Conservation (phyloP, 176 grass and related monocot species). For the Puccinellia tenuiflora region DNA sequence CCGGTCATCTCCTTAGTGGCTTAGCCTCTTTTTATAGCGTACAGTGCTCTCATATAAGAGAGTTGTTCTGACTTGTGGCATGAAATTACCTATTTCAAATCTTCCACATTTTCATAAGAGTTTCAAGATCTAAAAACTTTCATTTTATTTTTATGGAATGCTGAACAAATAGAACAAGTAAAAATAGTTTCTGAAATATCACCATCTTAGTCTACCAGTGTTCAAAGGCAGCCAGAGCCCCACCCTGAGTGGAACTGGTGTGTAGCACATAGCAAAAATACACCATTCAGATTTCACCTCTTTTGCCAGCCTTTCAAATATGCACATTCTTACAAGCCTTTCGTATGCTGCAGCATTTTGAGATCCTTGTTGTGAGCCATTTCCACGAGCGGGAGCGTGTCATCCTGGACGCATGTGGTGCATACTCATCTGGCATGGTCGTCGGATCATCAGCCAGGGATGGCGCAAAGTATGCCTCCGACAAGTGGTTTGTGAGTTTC, state of each 20-base stretch:
- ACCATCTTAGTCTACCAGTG: not conserved
- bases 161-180: not conserved
- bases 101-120: not conserved
- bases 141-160: not conserved
- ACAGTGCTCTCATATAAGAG: not conserved
- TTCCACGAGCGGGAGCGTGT: conserved; percentile 24
- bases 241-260: not conserved
- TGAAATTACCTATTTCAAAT: not conserved
- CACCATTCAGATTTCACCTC: not conserved
- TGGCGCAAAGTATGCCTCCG: not conserved
- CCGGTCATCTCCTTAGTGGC: not conserved
- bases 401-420: conserved; percentile 40
- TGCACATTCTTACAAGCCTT: conserved; percentile 2
- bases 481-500: conserved; percentile 48
- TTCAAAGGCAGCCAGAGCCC: not conserved
- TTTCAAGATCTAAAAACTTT: not conserved
- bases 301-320: not conserved
- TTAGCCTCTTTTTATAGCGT: not conserved
- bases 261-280: not conserved
- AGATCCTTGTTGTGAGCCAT: conserved; percentile 35
- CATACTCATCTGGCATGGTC: conserved; percentile 42
- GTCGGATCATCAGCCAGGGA: conserved; percentile 37
- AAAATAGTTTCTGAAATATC: not conserved
- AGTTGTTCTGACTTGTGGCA: not conserved
- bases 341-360: conserved; percentile 49